Evolutionary conservation across 148 eudicot genomes (phyloP), one percentile per base, ranked within the genome.

Genomic region (Heliamphora exappendiculata): DNA sequence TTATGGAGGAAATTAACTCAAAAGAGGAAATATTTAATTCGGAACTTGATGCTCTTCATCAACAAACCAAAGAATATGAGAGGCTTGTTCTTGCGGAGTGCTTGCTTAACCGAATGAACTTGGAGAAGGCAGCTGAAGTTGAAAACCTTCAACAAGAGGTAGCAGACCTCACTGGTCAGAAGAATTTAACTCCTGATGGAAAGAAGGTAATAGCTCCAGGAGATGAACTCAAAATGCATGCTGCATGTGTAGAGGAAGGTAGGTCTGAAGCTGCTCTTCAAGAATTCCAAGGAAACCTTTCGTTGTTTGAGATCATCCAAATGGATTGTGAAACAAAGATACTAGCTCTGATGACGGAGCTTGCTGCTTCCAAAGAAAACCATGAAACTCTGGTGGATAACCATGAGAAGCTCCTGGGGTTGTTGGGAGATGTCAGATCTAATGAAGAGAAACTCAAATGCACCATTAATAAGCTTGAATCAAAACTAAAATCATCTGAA

Each of bases 61-160:
- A 57, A 51, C 83, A 78, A 67, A 77, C 83, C 77, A 76, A 44
- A 69, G 82, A 79, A 50, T 85, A 87, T 33, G 87, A 87, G 74
- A 85, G 85, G 73, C 82, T 81, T 66, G 65, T 80, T 79, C 73
- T 79, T 24, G 77, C 68, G 41, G 86, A 84, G 80, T 66, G 67
- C 68, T 76, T 85, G 67, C 67, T 83, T 29, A 82, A 78, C 74
- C 78, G 82, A 62, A 74, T 75, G 83, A 81, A 82, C 54, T 83
- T 76, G 19, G 81, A 83, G 39, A 87, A 85, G 81, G 76, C 81
- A 20, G 69, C 83, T 74, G 89, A 89, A 82, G 88, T 77, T 70
- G 87, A 85, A 70, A 87, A 84, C 45, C 81, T 82, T 74, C 89
- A 88, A 78, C 62, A 54, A 68, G 86, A 88, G 69, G 80, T 84